Conservation (phyloP, 228 moss, liverwort and hornwort genomes). For the Sphagnum magellanicum region DNA sequence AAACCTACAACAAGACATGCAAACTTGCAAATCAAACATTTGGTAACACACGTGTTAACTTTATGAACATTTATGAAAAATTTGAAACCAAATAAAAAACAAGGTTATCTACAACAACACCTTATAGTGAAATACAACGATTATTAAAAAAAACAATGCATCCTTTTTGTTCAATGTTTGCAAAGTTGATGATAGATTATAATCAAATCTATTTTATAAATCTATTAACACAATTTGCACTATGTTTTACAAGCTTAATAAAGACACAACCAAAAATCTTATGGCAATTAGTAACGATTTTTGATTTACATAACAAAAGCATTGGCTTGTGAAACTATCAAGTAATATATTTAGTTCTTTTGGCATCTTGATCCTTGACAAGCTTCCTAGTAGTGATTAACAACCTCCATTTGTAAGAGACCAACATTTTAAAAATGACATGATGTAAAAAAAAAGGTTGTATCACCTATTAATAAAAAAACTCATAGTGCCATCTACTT, state of each 20-base stretch:
- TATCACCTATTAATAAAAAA: conserved; percentile 71
- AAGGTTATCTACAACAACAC: neutral
- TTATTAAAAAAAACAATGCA: conserved; percentile 70
- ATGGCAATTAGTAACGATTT: neutral
- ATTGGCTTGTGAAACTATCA: too few relatives aligned
- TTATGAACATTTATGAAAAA: neutral
- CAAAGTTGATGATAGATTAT: conserved; percentile 36
- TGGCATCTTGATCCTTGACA: too few relatives aligned
- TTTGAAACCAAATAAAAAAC: neutral
- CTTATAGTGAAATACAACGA: conserved; percentile 68
- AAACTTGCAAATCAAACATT: neutral
- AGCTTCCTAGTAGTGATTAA: too few relatives aligned
- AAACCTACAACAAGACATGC: neutral
- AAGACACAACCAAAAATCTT: neutral
- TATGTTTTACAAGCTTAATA: neutral
- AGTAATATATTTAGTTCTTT: too few relatives aligned
- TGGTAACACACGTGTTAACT: neutral
- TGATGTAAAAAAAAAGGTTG: too few relatives aligned
- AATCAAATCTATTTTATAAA: neutral
- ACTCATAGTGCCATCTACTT: conserved; percentile 93
- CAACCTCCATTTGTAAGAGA: too few relatives aligned
- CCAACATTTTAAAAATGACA: too few relatives aligned
- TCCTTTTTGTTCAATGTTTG: conserved; percentile 80
- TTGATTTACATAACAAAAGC: neutral
- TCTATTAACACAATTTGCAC: neutral